Conservation (phyloP, 192 early-diverging fungal species). For the Rhizophagus clarus region DNA sequence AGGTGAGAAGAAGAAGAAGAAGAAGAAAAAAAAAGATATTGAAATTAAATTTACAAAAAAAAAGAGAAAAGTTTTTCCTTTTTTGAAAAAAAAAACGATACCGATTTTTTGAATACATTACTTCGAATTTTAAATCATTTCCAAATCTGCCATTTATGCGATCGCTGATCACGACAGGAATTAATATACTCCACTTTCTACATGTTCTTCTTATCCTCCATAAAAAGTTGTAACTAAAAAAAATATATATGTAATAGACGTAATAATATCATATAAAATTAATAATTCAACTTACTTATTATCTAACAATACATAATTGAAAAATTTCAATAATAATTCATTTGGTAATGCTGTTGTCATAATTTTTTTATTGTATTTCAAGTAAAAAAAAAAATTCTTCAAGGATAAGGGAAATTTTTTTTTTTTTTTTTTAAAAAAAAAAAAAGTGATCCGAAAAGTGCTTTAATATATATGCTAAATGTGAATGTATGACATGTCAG, state of each 20-base stretch:
- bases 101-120: no score
- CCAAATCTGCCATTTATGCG: not conserved
- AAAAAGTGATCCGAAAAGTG: no score
- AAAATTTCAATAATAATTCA: conserved; percentile 13
- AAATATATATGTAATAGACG: no score
- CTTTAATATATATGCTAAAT: no score
- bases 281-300: not conserved
- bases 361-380: no score
- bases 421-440: no score
- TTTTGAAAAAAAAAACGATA: no score
- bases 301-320: not conserved
- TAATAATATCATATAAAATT: no score
- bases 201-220: not conserved
- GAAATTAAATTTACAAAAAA: not conserved
- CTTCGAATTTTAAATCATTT: not conserved
- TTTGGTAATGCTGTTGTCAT: not conserved
- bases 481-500: no score
- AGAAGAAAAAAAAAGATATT: not conserved
- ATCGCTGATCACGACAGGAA: not conserved
- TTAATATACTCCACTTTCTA: not conserved
- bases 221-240: not conserved
- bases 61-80: not conserved
- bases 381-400: no score
- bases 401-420: no score
- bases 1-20: not conserved